Evolutionary conservation across 2,329 filamentous ascomycete genomes (phyloP).

Genomic region (Xylaria hypoxylon): DNA sequence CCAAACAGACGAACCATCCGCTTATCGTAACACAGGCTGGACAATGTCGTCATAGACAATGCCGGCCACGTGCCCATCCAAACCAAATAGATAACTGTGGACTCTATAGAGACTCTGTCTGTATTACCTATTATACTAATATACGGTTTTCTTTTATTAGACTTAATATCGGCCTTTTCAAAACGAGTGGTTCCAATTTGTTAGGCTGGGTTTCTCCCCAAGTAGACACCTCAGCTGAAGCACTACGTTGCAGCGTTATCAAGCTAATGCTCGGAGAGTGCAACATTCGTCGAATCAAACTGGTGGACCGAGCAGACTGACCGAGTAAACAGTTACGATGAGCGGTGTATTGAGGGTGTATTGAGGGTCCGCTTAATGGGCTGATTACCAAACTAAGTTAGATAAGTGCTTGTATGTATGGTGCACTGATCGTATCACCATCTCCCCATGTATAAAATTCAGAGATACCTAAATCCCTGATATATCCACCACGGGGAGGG

Average conservation of each 20-base stretch:
- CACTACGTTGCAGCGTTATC: background rate
- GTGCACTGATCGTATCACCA: background rate
- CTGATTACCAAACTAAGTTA: background rate
- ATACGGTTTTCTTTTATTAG: no score
- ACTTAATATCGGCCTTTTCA: no score
- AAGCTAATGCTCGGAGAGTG: background rate
- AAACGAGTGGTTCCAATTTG: no score
- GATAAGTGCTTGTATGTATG: background rate
- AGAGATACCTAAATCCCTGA: no score
- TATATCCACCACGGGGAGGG: no score
- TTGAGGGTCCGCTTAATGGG: background rate
- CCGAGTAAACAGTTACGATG: background rate
- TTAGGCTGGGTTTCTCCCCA: background rate
- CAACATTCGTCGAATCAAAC: background rate
- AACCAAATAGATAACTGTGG: background rate
- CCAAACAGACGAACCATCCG: slow-evolving; percentile 1
- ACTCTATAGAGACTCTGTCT: background rate
- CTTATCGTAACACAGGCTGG: background rate
- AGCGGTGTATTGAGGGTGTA: slow-evolving; percentile 2
- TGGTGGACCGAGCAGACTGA: background rate
- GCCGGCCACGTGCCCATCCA: background rate
- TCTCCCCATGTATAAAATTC: no score
- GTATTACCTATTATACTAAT: no score
- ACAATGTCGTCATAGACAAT: slow-evolving; percentile 1
- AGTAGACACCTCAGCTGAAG: background rate